Evolutionary conservation across 2,329 filamentous ascomycete genomes (phyloP), one percentile per base, ranked within the genome.

Genomic region (Mycosphaerella sp.): DNA sequence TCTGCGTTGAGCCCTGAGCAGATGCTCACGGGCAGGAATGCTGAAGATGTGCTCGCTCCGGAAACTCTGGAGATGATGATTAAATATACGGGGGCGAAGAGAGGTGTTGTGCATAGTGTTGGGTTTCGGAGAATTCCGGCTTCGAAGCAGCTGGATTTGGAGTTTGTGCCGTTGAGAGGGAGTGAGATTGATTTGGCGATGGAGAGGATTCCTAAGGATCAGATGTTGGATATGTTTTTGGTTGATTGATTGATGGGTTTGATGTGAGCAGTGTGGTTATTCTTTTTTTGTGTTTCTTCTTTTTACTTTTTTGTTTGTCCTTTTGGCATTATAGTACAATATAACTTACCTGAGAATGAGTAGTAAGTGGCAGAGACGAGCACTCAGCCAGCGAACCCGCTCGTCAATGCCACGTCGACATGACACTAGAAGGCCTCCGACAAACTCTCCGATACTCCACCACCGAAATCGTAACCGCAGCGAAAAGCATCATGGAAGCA

Each of bases 391-490:
- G 32, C 29, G 57, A 58, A 26, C 59, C 59, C 26, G 55, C 59
- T n/a, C 53, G 59, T 6, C 53, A 57, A 17, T 58, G 54, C 9
- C 59, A 61, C 10, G 52, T 57, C 8, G 59, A 61, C 23, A 46
- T 48, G 51, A 59, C 50, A 1, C 40, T 57, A 6, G 53, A 58
- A 26, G 53, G 52, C 4, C 40, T 59, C 4, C 48, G 54, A 7
- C 49, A 51, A 8, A 59, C 54, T 4, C 29, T 59, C 1, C 39
- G 38, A 1, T 38, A 39, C 26, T 46, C 47, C 4, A 31, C 54
- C 9, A 50, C 47, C n/a, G 57, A 61, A 38, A 59, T 61, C 21
- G 39, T 29, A 6, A 54, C 49, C 11, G 42, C 50, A 2, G 59
- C 54, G 6, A 45, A 48, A 41, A 29, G 41, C 3, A 26, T 52